Evolutionary conservation across 139 green algal species (phyloP).

Genomic region (Marvania coccoides): DNA sequence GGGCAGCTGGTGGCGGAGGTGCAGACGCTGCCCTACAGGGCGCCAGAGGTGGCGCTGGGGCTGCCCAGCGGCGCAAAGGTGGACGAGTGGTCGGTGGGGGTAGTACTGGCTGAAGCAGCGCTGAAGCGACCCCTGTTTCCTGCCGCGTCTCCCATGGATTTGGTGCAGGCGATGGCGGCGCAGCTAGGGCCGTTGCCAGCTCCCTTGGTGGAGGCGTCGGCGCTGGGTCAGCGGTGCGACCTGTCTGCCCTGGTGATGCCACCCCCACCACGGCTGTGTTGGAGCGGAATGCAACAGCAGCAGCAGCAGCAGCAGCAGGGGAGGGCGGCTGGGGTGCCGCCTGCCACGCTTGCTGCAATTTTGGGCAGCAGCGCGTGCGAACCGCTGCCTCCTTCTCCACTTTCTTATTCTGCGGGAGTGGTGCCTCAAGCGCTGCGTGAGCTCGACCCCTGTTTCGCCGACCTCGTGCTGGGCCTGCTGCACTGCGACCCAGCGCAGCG

Average conservation of each 20-base stretch:
- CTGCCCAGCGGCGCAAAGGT: conserved; percentile 11
- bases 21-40: conserved; percentile 43
- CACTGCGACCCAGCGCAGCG: conserved; percentile 16
- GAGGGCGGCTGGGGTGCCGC: neutral
- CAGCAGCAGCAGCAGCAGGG: neutral
- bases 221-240: neutral
- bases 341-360: neutral
- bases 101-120: conserved; percentile 41
- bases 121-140: conserved; percentile 37
- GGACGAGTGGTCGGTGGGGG: conserved; percentile 39
- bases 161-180: conserved; percentile 29
- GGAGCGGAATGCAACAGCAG: neutral
- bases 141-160: neutral
- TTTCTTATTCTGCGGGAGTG: too few species aligned
- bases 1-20: conserved; percentile 23
- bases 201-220: neutral
- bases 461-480: conserved; percentile 30
- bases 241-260: neutral
- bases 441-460: conserved; percentile 21
- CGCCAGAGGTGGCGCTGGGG: conserved; percentile 36
- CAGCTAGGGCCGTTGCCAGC: conserved; percentile 15
- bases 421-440: conserved; percentile 5
- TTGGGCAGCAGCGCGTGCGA: neutral
- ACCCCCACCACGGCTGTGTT: neutral
- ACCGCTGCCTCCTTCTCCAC: too few species aligned